Conservation (phyloP, 2,329 filamentous ascomycete species). For the Diaporthe vaccinii region DNA sequence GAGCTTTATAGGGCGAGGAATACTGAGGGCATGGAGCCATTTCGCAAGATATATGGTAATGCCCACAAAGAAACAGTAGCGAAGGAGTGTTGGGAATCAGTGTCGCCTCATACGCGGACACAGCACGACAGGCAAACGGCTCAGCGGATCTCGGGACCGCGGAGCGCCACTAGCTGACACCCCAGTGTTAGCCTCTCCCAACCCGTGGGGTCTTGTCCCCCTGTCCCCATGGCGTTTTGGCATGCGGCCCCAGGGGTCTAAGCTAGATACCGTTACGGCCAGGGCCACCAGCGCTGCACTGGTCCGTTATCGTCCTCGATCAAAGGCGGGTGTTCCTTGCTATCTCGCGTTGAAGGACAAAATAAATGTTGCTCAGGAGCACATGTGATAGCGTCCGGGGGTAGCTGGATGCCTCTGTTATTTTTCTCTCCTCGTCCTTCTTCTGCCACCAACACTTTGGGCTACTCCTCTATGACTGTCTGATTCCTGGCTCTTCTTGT, state of each 20-base stretch:
- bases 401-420: neutral
- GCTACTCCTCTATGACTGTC: neutral
- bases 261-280: constrained; percentile 1
- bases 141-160: constrained; percentile 37
- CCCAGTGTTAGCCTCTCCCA: constrained; percentile 21
- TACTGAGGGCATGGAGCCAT: neutral
- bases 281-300: constrained; percentile 17
- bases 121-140: neutral
- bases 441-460: neutral
- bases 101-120: constrained; percentile 7
- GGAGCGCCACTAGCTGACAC: constrained; percentile 31
- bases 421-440: neutral
- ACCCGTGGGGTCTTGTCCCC: constrained; percentile 31
- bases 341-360: constrained; percentile 36
- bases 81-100: neutral
- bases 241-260: constrained; percentile 32
- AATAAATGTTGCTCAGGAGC: constrained; percentile 32
- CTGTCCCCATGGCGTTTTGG: constrained; percentile 23
- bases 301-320: constrained; percentile 37
- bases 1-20: too few species aligned
- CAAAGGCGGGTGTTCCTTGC: constrained; percentile 1
- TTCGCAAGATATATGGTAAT: neutral
- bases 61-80: neutral
- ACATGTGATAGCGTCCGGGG: constrained; percentile 21
- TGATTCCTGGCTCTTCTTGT: neutral